phyloP scores from a whole-genome alignment of 129 eudicot genomes.

The Escallonia rubra region DNA sequence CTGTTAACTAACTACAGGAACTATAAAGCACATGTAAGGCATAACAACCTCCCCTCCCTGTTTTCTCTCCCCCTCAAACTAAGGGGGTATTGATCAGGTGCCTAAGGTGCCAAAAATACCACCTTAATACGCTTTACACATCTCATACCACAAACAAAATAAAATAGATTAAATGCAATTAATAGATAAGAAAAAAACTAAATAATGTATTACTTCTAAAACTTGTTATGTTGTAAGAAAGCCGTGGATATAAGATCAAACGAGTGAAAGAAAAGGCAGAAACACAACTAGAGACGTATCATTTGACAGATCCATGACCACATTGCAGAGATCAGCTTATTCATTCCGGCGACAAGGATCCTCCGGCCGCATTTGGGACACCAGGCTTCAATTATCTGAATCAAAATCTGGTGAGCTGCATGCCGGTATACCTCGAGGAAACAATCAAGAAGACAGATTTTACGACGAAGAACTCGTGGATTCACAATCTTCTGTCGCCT shows the following conservation, averaged over 20 bases:
- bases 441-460: conserved; percentile 5
- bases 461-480: neutral
- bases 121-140: neutral
- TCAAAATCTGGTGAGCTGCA: conserved; percentile 16
- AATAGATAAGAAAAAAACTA: too few relatives aligned
- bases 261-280: neutral
- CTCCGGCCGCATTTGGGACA: conserved; percentile 59
- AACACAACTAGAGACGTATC: neutral
- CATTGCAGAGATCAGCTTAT: conserved; percentile 56
- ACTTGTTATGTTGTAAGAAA: too few relatives aligned
- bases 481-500: neutral
- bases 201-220: too few relatives aligned
- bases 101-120: neutral
- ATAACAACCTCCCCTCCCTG: too few relatives aligned
- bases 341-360: conserved; percentile 72
- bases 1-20: neutral
- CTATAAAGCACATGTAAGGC: too few relatives aligned
- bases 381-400: conserved; percentile 7
- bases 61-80: neutral
- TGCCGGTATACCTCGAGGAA: conserved; percentile 1
- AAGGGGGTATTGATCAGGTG: too few relatives aligned
- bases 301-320: conserved; percentile 24
- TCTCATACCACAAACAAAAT: neutral
- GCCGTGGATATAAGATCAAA: neutral
- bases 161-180: neutral